Conservation (phyloP, 2,329 filamentous ascomycete species). For the Neofusicoccum ribis region DNA sequence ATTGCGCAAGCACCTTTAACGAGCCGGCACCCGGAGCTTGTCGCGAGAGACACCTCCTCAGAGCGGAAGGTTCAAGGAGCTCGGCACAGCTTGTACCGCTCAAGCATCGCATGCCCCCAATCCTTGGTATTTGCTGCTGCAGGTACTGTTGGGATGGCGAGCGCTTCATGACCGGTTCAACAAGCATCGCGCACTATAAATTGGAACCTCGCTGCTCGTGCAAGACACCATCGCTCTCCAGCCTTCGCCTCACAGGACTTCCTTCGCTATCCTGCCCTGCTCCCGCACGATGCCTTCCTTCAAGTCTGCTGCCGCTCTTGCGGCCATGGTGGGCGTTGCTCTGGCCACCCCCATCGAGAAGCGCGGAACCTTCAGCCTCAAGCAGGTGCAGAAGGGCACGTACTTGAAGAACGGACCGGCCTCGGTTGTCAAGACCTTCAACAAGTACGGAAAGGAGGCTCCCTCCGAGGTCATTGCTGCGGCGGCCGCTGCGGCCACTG, state of each 20-base stretch:
- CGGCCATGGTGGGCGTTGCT: conserved; percentile 30
- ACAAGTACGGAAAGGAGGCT: conserved; percentile 39
- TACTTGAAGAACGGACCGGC: conserved; percentile 41
- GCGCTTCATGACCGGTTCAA: no score
- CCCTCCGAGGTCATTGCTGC: conserved; percentile 32
- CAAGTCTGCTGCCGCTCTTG: conserved; percentile 30
- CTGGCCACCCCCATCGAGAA: conserved; percentile 31
- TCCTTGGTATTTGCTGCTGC: no score
- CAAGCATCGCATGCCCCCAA: neutral
- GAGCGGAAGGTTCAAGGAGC: neutral
- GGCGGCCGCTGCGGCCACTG: conserved; percentile 36
- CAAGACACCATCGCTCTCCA: neutral
- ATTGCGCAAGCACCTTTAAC: neutral
- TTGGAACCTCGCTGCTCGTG: neutral
- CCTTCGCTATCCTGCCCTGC: conserved; percentile 16
- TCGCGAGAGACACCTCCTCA: neutral
- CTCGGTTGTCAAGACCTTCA: conserved; percentile 41
- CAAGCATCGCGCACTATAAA: neutral
- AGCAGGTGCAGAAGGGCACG: conserved; percentile 32
- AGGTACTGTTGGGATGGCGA: no score
- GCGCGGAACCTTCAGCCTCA: conserved; percentile 32
- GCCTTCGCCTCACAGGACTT: neutral
- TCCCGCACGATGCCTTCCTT: conserved; percentile 34
- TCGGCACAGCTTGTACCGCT: neutral
- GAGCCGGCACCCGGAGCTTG: neutral